Conservation (phyloP, 2,329 filamentous ascomycete genomes). For the Aspergillus ruber region DNA sequence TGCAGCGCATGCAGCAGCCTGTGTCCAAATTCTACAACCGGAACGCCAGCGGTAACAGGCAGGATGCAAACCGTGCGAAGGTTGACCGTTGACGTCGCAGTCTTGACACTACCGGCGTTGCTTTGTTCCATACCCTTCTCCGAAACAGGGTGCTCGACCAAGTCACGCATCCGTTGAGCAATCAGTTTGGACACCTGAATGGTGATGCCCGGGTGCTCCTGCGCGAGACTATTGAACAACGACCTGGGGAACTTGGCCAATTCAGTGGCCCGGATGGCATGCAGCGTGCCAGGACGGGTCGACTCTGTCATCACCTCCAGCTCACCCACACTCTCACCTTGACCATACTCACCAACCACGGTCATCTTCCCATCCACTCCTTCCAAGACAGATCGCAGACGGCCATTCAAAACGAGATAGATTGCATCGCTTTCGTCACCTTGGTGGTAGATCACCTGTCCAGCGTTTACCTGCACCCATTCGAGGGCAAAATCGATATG, state of each 20-base stretch:
- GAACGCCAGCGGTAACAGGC: conserved; percentile 83
- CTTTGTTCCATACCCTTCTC: conserved; percentile 59
- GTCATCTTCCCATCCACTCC: conserved; percentile 73
- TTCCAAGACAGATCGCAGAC: conserved; percentile 77
- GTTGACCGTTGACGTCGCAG: conserved; percentile 77
- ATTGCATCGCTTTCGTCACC: conserved; percentile 96
- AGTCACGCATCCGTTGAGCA: conserved; percentile 82
- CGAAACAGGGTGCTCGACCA: conserved; percentile 74
- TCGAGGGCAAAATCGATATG: conserved; percentile 98
- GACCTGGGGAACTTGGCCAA: conserved; percentile 93
- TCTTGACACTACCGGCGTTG: conserved; percentile 45
- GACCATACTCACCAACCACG: conserved; percentile 86
- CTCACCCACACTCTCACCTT: conserved; percentile 96
- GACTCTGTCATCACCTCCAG: conserved; percentile 96
- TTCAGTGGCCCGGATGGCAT: conserved; percentile 94
- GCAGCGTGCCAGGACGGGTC: conserved; percentile 78
- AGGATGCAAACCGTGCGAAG: conserved; percentile 87
- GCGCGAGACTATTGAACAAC: conserved; percentile 92
- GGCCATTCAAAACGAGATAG: conserved; percentile 93
- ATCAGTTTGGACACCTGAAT: conserved; percentile 99
- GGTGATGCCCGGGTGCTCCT: conserved; percentile 95
- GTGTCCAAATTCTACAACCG: conserved; percentile 91
- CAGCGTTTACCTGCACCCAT: conserved; percentile 94
- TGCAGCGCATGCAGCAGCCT: conserved; percentile 78
- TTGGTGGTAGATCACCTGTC: conserved; percentile 90